Conservation (phyloP, 495 filamentous ascomycete species). For the Aspergillus incahuasiensis region DNA sequence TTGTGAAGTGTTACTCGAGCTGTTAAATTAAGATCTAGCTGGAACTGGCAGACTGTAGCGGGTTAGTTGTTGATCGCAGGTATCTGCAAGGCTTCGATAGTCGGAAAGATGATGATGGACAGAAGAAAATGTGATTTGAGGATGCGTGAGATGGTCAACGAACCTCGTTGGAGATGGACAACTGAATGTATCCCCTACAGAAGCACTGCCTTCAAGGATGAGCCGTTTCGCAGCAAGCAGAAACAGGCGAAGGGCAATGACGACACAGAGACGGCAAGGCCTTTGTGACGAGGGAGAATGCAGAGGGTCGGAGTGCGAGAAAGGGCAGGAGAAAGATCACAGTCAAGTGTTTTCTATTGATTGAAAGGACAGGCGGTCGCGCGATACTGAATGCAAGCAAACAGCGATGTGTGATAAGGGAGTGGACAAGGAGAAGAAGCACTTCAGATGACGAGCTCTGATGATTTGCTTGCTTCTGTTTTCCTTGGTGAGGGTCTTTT, state of each 20-base stretch:
- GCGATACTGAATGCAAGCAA: slow-evolving; percentile 14
- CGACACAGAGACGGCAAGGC: slow-evolving; percentile 6
- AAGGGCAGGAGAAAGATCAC: slow-evolving; percentile 34
- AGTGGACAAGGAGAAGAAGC: slow-evolving; percentile 21
- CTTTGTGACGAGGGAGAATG: no score
- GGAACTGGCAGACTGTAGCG: slow-evolving; percentile 18
- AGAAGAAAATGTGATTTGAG: neutral
- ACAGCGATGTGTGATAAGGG: slow-evolving; percentile 15
- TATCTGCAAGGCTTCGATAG: neutral
- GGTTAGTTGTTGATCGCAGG: neutral
- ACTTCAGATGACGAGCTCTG: slow-evolving; percentile 11
- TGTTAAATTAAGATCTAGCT: slow-evolving; percentile 21
- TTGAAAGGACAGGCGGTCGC: slow-evolving; percentile 7
- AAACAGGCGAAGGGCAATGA: slow-evolving; percentile 15
- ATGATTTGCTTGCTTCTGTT: slow-evolving; percentile 17
- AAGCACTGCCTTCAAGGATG: slow-evolving; percentile 21
- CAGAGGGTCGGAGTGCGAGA: slow-evolving; percentile 7
- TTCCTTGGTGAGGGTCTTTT: slow-evolving; percentile 27
- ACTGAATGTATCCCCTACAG: slow-evolving; percentile 94
- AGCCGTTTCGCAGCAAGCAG: slow-evolving; percentile 5
- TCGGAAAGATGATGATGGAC: neutral
- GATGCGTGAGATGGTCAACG: neutral
- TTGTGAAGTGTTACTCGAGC: slow-evolving; percentile 39
- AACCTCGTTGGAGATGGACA: slow-evolving; percentile 92
- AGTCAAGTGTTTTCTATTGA: slow-evolving; percentile 42